Conservation (phyloP, 768 basidiomycete genomes). For the Russula lepida region DNA sequence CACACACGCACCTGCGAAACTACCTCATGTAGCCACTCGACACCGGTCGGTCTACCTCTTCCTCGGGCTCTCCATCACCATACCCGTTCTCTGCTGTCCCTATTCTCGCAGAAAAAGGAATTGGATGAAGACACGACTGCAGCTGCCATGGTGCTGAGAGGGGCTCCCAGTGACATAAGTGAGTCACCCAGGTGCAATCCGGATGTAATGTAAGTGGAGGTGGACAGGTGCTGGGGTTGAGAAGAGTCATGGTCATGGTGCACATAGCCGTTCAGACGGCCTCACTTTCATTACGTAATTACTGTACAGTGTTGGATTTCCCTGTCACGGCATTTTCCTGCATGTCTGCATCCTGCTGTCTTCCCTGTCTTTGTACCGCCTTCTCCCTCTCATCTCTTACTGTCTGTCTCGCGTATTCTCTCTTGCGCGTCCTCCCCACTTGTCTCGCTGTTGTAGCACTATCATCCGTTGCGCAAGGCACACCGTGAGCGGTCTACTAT, state of each 20-base stretch:
- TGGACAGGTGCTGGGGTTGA: neutral
- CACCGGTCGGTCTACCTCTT: slow-evolving; percentile 24
- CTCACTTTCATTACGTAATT: too few relatives aligned
- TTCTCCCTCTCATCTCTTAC: too few relatives aligned
- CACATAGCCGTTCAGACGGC: slow-evolving; percentile 14
- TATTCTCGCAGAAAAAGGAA: slow-evolving; percentile 1
- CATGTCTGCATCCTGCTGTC: too few relatives aligned
- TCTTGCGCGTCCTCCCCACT: too few relatives aligned
- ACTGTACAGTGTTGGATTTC: too few relatives aligned
- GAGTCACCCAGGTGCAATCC: slow-evolving; percentile 5
- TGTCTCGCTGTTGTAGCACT: too few relatives aligned
- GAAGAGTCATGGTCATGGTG: neutral
- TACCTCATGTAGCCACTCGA: slow-evolving; percentile 11
- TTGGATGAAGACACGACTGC: neutral
- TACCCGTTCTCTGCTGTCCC: slow-evolving; percentile 14
- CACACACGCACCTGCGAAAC: slow-evolving; percentile 24
- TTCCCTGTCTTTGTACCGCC: too few relatives aligned
- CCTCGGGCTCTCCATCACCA: slow-evolving; percentile 13
- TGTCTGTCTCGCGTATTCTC: too few relatives aligned
- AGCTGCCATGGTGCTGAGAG: neutral
- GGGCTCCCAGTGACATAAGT: slow-evolving; percentile 12
- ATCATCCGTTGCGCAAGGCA: too few relatives aligned
- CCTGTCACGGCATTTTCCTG: too few relatives aligned
- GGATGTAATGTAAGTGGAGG: neutral
- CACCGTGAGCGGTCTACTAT: too few relatives aligned